These are phyloP conservation scores for Asterophora lycoperdoides DNA, from an alignment of 768 basidiomycete genomes.

Conservation along the genomic window DNA sequence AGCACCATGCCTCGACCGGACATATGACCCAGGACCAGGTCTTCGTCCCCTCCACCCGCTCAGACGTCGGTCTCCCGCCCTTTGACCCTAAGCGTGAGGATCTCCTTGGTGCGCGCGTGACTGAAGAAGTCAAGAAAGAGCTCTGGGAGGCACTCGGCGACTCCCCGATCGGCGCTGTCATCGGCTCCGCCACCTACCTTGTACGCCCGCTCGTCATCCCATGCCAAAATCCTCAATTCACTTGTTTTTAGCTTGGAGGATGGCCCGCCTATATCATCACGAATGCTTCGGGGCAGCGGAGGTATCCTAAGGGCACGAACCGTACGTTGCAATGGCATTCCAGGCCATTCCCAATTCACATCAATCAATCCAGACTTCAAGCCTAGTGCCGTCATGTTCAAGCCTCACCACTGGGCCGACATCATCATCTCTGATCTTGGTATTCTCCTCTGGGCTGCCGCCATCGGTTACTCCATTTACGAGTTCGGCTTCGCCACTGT, in stretches of 20 bases:
- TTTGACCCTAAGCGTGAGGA: conserved; percentile 70
- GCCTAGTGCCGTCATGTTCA: conserved; percentile 76
- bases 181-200: conserved; percentile 53
- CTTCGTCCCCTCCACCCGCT: conserved; percentile 89
- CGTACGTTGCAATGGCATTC: conserved; percentile 45
- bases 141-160: conserved; percentile 87
- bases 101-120: conserved; percentile 56
- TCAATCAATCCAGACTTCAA: conserved; percentile 54
- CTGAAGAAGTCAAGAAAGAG: conserved; percentile 64
- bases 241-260: conserved; percentile 54
- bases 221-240: neutral
- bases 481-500: conserved; percentile 67
- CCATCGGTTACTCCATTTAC: conserved; percentile 50
- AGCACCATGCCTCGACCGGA: conserved; percentile 92
- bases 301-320: conserved; percentile 75
- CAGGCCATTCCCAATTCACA: neutral
- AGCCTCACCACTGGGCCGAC: conserved; percentile 72
- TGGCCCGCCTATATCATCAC: conserved; percentile 80
- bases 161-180: conserved; percentile 71
- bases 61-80: conserved; percentile 57
- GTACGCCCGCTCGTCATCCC: conserved; percentile 32
- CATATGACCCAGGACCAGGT: conserved; percentile 96
- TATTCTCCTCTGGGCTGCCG: conserved; percentile 66
- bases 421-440: conserved; percentile 83
- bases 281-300: conserved; percentile 83